These are phyloP conservation scores for Thalassiosira hispida DNA, from an alignment of 352 stramenopile species.

Conservation along the genomic window DNA sequence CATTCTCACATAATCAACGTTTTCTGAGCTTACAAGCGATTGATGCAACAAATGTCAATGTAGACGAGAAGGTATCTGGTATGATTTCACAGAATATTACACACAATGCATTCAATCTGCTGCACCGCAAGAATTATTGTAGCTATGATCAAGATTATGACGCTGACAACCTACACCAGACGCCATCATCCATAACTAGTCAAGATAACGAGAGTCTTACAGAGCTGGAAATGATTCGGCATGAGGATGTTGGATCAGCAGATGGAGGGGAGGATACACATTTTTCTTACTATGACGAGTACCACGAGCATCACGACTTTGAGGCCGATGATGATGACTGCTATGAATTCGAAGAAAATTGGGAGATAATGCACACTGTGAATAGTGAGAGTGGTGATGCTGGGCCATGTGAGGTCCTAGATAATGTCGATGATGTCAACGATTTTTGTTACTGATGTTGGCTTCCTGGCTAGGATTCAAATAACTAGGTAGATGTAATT, in stretches of 20 bases:
- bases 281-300: not conserved
- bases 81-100: constrained; percentile 31
- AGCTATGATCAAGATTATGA: constrained; percentile 29
- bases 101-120: constrained; percentile 10
- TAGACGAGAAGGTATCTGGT: not conserved
- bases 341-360: constrained; percentile 24
- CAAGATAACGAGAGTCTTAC: constrained; percentile 35
- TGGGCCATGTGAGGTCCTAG: not conserved
- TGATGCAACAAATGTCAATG: not conserved
- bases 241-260: constrained; percentile 12
- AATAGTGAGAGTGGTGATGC: not conserved
- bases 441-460: constrained; percentile 6
- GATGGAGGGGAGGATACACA: not conserved
- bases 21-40: not conserved
- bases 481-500: too few relatives aligned
- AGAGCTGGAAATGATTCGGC: constrained; percentile 28
- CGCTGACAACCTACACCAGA: constrained; percentile 24
- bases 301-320: constrained; percentile 3
- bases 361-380: constrained; percentile 27
- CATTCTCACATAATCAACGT: too few relatives aligned
- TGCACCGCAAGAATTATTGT: not conserved
- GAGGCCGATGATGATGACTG: not conserved
- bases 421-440: constrained; percentile 44
- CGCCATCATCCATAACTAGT: constrained; percentile 26
- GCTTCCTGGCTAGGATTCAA: not conserved